These are phyloP conservation scores for Fusarium fujikuroi DNA, from an alignment of 2,329 filamentous ascomycete species.

Conservation along the genomic window DNA sequence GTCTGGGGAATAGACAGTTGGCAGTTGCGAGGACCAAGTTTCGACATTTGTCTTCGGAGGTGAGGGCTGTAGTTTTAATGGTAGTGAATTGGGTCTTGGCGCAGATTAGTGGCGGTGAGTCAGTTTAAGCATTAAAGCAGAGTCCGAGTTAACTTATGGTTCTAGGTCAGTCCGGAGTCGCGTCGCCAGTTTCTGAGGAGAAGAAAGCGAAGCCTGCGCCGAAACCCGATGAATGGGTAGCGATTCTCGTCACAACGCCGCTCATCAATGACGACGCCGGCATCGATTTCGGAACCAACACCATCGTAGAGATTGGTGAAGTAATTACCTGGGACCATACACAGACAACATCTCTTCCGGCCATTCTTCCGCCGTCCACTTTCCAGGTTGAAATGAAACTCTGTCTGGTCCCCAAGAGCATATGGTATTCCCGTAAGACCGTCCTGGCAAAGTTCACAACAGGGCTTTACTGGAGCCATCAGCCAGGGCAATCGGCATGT, in stretches of 20 bases:
- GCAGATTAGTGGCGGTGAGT: not conserved
- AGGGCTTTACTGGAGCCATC: slow-evolving; percentile 14
- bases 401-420: slow-evolving; percentile 10
- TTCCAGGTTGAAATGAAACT: slow-evolving; percentile 8
- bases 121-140: accelerated
- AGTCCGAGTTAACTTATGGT: accelerated
- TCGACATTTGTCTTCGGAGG: not conserved
- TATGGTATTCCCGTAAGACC: slow-evolving; percentile 13
- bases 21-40: not conserved
- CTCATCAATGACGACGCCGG: not conserved
- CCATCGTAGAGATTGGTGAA: not conserved
- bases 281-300: not conserved
- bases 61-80: not conserved
- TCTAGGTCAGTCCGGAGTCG: not conserved
- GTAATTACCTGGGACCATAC: slow-evolving; percentile 3
- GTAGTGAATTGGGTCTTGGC: not conserved
- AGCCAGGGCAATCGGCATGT: not conserved
- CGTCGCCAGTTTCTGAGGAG: not conserved
- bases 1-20: not conserved
- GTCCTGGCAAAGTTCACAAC: slow-evolving; percentile 6
- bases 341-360: not conserved
- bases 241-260: slow-evolving; percentile 3
- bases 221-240: slow-evolving; percentile 2
- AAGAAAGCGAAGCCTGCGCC: not conserved
- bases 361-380: not conserved